phyloP scores from a whole-genome alignment of 441 rosid species.

The Capsella rubella region DNA sequence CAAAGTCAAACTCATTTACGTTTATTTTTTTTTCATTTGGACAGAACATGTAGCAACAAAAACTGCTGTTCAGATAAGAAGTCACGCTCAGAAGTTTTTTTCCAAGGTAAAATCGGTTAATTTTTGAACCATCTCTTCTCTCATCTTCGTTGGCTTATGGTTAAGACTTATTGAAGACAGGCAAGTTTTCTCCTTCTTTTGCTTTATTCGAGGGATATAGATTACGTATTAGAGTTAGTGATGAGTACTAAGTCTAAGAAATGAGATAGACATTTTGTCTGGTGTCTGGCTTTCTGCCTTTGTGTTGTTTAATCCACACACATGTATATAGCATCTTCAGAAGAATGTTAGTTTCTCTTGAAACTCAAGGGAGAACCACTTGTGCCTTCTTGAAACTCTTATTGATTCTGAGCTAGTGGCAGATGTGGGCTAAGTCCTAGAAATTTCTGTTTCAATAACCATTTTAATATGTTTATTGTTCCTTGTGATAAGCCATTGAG shows the following conservation, averaged over 20 bases:
- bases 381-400: slow-evolving; percentile 22
- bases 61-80: slow-evolving; percentile 91
- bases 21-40: not conserved
- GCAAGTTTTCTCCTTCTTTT: slow-evolving; percentile 26
- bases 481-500: slow-evolving; percentile 26
- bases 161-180: slow-evolving; percentile 22
- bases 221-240: not conserved
- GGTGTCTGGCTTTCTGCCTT: not conserved
- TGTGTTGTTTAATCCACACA: slow-evolving; percentile 12
- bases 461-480: slow-evolving; percentile 16
- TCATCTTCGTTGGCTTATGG: slow-evolving; percentile 7
- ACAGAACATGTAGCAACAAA: slow-evolving; percentile 88
- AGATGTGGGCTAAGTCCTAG: slow-evolving; percentile 11
- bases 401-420: slow-evolving; percentile 10
- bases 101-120: slow-evolving; percentile 64
- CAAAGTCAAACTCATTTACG: slow-evolving; percentile 10
- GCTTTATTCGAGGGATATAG: not conserved
- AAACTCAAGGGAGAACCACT: not conserved
- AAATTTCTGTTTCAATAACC: slow-evolving; percentile 1
- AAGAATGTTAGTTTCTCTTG: slow-evolving; percentile 23
- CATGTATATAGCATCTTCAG: slow-evolving; percentile 11
- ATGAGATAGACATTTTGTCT: not conserved
- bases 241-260: slow-evolving; percentile 10
- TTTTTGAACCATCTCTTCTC: slow-evolving; percentile 3
- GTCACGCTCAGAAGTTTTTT: slow-evolving; percentile 98